Conservation (phyloP, 495 filamentous ascomycete genomes). For the Talaromyces liani region DNA sequence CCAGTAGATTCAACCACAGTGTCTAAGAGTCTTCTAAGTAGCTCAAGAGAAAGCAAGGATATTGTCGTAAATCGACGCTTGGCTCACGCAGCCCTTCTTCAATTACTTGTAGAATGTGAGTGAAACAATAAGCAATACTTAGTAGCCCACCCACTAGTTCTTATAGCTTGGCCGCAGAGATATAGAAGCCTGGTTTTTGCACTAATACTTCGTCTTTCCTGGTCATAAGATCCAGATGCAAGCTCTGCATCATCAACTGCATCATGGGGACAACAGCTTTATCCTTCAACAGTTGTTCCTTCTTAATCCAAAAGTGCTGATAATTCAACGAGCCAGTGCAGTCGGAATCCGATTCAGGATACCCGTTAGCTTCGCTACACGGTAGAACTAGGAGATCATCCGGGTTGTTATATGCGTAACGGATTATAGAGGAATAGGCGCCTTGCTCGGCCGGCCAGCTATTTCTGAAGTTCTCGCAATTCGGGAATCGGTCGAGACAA, state of each 20-base stretch:
- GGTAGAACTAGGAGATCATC: constrained; percentile 28
- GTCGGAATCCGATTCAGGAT: constrained; percentile 11
- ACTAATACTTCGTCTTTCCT: constrained; percentile 2
- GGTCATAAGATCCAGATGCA: constrained; percentile 5
- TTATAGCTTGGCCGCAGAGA: not conserved
- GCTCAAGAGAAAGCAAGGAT: too few species aligned
- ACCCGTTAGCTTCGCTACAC: constrained; percentile 30
- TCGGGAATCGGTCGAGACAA: constrained; percentile 23
- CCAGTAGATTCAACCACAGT: too few species aligned
- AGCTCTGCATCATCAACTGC: constrained; percentile 4
- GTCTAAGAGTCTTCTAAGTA: too few species aligned
- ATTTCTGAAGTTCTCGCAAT: constrained; percentile 21
- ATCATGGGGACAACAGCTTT: not conserved
- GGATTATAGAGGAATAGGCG: constrained; percentile 27
- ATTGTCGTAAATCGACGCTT: too few species aligned
- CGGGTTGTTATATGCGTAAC: constrained; percentile 22
- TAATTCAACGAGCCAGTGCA: constrained; percentile 13
- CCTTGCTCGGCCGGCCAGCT: constrained; percentile 31
- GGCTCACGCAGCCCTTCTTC: too few species aligned
- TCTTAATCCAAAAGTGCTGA: constrained; percentile 15
- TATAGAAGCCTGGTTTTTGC: not conserved
- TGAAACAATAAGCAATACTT: not conserved
- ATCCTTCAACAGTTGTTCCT: constrained; percentile 7
- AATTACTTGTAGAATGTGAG: too few species aligned
- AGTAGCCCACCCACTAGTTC: not conserved